Evolutionary conservation across 1,284 basidiomycete genomes (phyloP), one percentile per base, ranked within the genome.

Genomic region (Pisolithus thermaeus): DNA sequence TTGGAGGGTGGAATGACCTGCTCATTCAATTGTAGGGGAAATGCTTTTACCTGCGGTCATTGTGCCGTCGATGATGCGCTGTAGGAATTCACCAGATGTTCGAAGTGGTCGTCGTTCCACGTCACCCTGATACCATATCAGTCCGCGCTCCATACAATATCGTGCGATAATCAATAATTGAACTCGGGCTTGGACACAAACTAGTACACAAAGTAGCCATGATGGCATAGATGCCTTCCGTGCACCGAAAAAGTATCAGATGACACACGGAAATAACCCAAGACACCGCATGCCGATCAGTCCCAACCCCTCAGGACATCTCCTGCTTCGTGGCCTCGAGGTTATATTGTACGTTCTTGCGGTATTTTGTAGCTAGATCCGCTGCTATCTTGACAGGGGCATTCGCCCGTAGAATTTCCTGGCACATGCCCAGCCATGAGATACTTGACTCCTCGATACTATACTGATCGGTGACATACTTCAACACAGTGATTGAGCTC

Each of bases 271-370:
- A 41, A 32, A 35, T 40, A 22, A 36, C 9, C 28, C 12, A 36
- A 6, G 14, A 14, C 11, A 41, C 37, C 18, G 7, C 6, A 6
- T 20, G 27, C 22, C 25, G 18, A 27, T 27, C 49, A 23, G 16
- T 20, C 18, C 18, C 14, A 5, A 41, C 25, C 7, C 12, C 22
- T 28, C 25, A 49, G 7, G 47, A 28, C 52, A 40, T 35, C 30
- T 63, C 67, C 9, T 68, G 64, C 56, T 72, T 77, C 18, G 79
- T 84, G 37, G 85, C 86, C 58, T 86, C 84, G 55, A 93, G 66
- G 64, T 93, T 93, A 63, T 90, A 92, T 64, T 86, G 84, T 41
- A 91, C 90, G 67, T 92, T 93, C 67, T 88, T 84, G 56, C 84
- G 76, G 66, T 93, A 93, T 65, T 90, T 91, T 36, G 80, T 80